These are phyloP conservation scores for Trichoderma aggressivum DNA, from an alignment of 2,329 filamentous ascomycete species.

Conservation along the genomic window DNA sequence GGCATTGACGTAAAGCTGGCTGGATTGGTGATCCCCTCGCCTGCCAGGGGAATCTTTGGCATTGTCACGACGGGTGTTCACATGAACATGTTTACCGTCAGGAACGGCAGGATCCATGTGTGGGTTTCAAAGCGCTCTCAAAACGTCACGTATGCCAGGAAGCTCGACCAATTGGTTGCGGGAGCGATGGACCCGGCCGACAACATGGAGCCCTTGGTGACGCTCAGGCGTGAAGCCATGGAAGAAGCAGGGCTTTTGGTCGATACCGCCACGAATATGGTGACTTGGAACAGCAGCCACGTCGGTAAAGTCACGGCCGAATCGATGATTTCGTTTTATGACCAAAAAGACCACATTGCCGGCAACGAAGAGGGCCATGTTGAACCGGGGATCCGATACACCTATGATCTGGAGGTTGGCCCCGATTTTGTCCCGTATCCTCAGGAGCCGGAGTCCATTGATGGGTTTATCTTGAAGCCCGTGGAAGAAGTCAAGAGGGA, in stretches of 20 bases:
- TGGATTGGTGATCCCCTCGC: constrained; percentile 31
- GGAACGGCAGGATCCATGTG: constrained; percentile 27
- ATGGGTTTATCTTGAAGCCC: constrained; percentile 28
- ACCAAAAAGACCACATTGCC: constrained; percentile 31
- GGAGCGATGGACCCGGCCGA: constrained; percentile 35
- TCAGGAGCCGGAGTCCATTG: constrained; percentile 29
- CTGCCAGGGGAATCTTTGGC: constrained; percentile 35
- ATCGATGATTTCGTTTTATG: constrained; percentile 34
- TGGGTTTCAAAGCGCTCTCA: constrained; percentile 35
- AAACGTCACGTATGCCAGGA: constrained; percentile 32
- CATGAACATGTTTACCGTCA: constrained; percentile 36
- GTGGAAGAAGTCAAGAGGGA: constrained; percentile 31
- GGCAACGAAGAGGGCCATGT: constrained; percentile 33
- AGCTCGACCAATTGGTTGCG: constrained; percentile 37
- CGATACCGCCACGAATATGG: constrained; percentile 24
- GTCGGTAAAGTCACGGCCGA: constrained; percentile 27
- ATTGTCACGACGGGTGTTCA: constrained; percentile 37
- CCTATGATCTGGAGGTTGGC: constrained; percentile 35
- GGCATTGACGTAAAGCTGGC: constrained; percentile 22
- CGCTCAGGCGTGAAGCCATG: constrained; percentile 33
- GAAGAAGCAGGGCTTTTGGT: constrained; percentile 34
- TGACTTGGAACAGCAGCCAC: constrained; percentile 19
- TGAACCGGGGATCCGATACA: constrained; percentile 38
- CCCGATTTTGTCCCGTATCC: constrained; percentile 25
- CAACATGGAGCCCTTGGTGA: constrained; percentile 26